Base-by-base conservation (phyloP, 495 filamentous ascomycete genomes). In the Cenococcum geophilum region DNA sequence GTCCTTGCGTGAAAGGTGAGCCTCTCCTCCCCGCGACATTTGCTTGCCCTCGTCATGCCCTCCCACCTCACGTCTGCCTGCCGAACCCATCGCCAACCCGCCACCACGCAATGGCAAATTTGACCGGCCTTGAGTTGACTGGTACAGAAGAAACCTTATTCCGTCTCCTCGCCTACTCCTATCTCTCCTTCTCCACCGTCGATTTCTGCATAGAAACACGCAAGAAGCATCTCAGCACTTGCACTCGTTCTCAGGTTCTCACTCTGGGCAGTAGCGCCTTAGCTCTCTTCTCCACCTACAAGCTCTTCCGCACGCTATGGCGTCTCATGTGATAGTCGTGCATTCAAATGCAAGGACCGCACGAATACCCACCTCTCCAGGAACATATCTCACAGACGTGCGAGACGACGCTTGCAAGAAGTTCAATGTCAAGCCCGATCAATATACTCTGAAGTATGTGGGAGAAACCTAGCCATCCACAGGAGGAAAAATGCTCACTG, bases 311-410 rank as follows among this genome's bases (percentile, higher is more conserved):
- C 57, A 60, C 55, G 77, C 61, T 64, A 96, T 96, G 89, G 85
- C 89, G 61, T 87, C 92, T 36, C 88, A 93, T 72, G 88, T 98
- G 59, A 85, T 92, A 63, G 89, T 98, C 40, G 81, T 96, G 49
- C 88, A 92, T 70, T 80, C 86, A 37, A 83, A 87, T 60, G 82
- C 88, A 61, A 82, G 84, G 61, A 80, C 87, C 65, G 80, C 81
- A 37, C 86, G 80, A n/a, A 76, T 98, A 71, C 95, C 93, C 73
- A 90, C 92, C 35, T 86, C 80, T 0, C 91, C 95, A 5, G 80
- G 79, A 27, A 95, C 83, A 61, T 83, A 87, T 60, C 74, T 98
- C 57, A 86, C 85, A 27, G 92, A 97, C 72, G 78, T 98, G 1
- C 75, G 95, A 23, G 79, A 88, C 57, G 89, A 97, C 72, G 92